These are phyloP conservation scores for Chloranthus sessilifolius DNA, from an alignment of 164 flowering plant species.

Conservation along the genomic window DNA sequence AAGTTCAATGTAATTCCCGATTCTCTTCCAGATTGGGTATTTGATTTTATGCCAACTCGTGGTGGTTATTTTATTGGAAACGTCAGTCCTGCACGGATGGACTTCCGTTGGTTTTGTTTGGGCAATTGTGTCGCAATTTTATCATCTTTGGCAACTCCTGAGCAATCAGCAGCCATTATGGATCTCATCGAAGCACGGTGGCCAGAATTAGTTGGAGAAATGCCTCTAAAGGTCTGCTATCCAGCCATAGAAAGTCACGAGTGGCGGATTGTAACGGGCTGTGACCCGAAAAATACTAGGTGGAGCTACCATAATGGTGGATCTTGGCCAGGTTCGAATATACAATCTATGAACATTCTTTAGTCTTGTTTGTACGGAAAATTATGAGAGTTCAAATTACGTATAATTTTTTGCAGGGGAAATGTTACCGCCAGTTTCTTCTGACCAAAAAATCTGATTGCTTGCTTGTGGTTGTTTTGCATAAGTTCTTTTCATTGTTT, in stretches of 20 bases:
- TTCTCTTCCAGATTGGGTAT: constrained; percentile 71
- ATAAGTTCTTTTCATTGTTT: no score
- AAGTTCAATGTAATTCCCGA: constrained; percentile 53
- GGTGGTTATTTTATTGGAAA: constrained; percentile 34
- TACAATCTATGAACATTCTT: not conserved
- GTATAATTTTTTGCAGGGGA: no score
- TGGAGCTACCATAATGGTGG: constrained; percentile 98
- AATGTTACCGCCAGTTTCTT: no score
- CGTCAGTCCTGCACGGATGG: constrained; percentile 85
- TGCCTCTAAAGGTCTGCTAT: constrained; percentile 77
- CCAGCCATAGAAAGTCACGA: constrained; percentile 87
- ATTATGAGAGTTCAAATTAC: no score
- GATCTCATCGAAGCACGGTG: constrained; percentile 82
- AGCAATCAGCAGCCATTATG: constrained; percentile 77
- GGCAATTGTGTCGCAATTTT: constrained; percentile 85
- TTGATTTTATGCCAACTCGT: constrained; percentile 46
- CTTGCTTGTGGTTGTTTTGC: no score
- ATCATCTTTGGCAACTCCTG: constrained; percentile 83
- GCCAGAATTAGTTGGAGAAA: constrained; percentile 80
- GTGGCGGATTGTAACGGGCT: constrained; percentile 76
- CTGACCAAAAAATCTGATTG: no score
- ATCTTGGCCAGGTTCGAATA: constrained; percentile 79
- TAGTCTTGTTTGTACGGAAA: not conserved
- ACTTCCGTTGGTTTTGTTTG: constrained; percentile 84
- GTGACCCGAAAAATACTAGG: constrained; percentile 81